Percentiles rank a stretch among this genome's conserved stretches.
Conservation (phyloP, 1,284 basidiomycete genomes). For the Stereum hirsutum region DNA sequence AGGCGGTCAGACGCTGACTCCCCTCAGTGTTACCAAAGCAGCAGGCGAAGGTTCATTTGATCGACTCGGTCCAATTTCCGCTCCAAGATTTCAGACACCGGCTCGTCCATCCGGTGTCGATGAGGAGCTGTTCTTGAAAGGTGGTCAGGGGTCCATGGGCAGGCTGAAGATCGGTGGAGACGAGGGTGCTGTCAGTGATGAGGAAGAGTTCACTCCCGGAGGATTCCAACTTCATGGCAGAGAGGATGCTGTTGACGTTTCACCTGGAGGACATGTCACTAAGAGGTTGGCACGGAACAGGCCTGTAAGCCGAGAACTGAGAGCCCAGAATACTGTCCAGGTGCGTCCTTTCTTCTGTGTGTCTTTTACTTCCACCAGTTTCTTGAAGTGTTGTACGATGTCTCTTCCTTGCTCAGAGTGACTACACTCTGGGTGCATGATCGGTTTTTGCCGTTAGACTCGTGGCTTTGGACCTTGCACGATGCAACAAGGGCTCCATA, state of each 20-base stretch:
- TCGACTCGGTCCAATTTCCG: slow-evolving; percentile 53
- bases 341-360: too few relatives aligned
- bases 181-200: slow-evolving; percentile 36
- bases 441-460: too few relatives aligned
- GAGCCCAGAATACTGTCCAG: too few relatives aligned
- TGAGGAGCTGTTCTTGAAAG: slow-evolving; percentile 49
- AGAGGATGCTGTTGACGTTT: slow-evolving; percentile 55
- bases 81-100: slow-evolving; percentile 52
- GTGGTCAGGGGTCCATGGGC: slow-evolving; percentile 58
- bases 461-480: too few relatives aligned
- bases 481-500: too few relatives aligned
- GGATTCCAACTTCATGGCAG: slow-evolving; percentile 27
- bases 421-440: too few relatives aligned
- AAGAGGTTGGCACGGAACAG: slow-evolving; percentile 63
- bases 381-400: too few relatives aligned
- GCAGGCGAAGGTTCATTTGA: slow-evolving; percentile 30
- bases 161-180: slow-evolving; percentile 52
- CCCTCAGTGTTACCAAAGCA: slow-evolving; percentile 21
- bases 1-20: slow-evolving; percentile 23
- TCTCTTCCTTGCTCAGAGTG: too few relatives aligned
- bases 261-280: slow-evolving; percentile 61
- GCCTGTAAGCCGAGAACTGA: slow-evolving; percentile 56
- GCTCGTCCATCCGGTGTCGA: slow-evolving; percentile 55
- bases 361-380: too few relatives aligned
- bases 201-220: slow-evolving; percentile 36